Base-by-base conservation (phyloP, 352 stramenopile species). In the Phytophthora idaei region DNA sequence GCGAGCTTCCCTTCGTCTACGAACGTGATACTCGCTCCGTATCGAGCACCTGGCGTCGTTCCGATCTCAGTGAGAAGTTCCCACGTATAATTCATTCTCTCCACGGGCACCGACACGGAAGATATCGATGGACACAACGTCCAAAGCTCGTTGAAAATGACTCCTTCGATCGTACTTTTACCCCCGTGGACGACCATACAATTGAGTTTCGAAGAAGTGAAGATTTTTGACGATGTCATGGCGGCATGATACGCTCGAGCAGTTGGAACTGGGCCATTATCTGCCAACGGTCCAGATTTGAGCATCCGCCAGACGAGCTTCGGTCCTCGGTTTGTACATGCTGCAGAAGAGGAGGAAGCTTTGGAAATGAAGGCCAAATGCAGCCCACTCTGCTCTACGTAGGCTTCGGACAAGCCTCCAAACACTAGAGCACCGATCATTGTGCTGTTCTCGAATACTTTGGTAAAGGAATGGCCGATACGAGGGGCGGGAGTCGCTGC, bases 1-100 rank as follows among this genome's bases (percentile, higher is more conserved):
- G 79, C 71, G 5, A 92, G 44, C 53, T 85, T 87, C 11, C 83
- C 82, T 54, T 89, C 73, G 37, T 90, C 80, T 27, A 90, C 64
- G 55, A 89, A 84, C 10, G 64, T 62, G 12, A 88, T 68, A 2
- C 80, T 78, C 1, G 82, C 65, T 12, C 83, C 83, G 46, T 87
- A 91, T 37, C 85, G 85, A 3, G 83, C 78, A 39, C 47, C 47
- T 5, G 47, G 47, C 15, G 47, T 54, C 8, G 47, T 54, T 9
- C 47, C 47, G 47, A 54, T 54, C 28, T 54, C 47, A 6, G 47
- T 41, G 2, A 54, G 47, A 28, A 54, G 47, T 12, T 54, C 47
- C 47, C 47, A 54, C 28, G 47, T 54, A 25, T 36, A 54, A 12
- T 21, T 39, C 47, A 54, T 41, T 28, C 47, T 37, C 29, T 54